These are phyloP conservation scores for Pachyrhizus erosus DNA, from an alignment of 306 rosid genomes.

Conservation along the genomic window DNA sequence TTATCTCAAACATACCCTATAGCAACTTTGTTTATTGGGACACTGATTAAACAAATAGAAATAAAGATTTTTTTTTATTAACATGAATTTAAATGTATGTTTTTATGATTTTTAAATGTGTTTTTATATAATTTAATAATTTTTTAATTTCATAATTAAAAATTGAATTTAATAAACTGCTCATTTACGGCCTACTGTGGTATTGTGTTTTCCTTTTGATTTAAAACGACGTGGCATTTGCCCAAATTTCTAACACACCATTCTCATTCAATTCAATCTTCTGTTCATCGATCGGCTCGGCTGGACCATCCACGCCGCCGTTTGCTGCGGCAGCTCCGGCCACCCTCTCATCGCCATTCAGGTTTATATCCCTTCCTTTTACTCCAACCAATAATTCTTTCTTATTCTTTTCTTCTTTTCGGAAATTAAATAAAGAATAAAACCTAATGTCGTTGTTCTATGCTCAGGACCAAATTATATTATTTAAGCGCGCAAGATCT, in stretches of 20 bases:
- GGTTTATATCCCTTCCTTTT: conserved; percentile 37
- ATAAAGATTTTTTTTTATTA: no score
- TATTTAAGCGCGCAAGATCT: conserved; percentile 46
- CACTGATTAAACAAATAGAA: no score
- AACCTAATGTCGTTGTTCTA: conserved; percentile 12
- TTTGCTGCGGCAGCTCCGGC: conserved; percentile 42
- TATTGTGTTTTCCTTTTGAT: no score
- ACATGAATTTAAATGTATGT: no score
- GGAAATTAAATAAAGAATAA: neutral
- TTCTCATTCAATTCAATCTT: neutral
- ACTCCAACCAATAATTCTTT: neutral
- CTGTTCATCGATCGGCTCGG: conserved; percentile 42
- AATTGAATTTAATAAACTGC: no score
- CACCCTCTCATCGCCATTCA: conserved; percentile 39
- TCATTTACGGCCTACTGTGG: no score
- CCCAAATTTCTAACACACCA: neutral
- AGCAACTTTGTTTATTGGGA: no score
- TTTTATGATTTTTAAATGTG: no score
- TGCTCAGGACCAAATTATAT: neutral
- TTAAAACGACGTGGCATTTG: conserved; percentile 27
- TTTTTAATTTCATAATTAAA: no score
- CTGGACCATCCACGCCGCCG: conserved; percentile 41
- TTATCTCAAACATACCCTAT: no score
- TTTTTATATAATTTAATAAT: no score
- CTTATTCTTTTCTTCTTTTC: neutral